Conservation (phyloP, 179 eudicot species). For the Amaranthus tricolor region DNA sequence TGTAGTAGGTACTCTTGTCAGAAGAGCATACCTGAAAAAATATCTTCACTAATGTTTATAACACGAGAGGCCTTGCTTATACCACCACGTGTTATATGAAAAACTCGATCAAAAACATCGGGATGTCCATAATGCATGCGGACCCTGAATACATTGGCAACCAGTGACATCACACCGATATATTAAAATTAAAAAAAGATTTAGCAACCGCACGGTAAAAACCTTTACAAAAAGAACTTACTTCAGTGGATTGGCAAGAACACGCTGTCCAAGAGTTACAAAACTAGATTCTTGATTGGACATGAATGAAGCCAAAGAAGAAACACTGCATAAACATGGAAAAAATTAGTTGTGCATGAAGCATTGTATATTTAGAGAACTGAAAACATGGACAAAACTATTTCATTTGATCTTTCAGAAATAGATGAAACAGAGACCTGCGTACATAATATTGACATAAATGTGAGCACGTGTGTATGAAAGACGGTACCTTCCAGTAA, state of each 20-base stretch:
- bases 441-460: neutral
- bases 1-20: neutral
- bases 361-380: neutral
- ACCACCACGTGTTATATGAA: conserved; percentile 97
- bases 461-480: neutral
- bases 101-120: conserved; percentile 96
- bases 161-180: neutral
- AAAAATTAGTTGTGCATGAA: conserved; percentile 1
- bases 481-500: conserved; percentile 85
- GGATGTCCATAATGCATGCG: conserved; percentile 99
- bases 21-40: conserved; percentile 60
- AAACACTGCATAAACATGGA: conserved; percentile 64
- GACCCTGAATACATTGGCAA: conserved; percentile 50
- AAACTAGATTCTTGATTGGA: conserved; percentile 96
- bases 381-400: neutral
- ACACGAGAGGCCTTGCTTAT: conserved; percentile 99
- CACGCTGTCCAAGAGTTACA: conserved; percentile 99
- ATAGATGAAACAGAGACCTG: neutral
- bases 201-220: neutral
- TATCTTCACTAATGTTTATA: conserved; percentile 97
- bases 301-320: conserved; percentile 97
- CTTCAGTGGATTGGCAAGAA: conserved; percentile 96
- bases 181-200: neutral
- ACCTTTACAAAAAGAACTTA: conserved; percentile 33
- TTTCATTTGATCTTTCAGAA: neutral